Evolutionary conservation across 2,329 filamentous ascomycete genomes (phyloP).

Genomic region (Apiospora aurea): DNA sequence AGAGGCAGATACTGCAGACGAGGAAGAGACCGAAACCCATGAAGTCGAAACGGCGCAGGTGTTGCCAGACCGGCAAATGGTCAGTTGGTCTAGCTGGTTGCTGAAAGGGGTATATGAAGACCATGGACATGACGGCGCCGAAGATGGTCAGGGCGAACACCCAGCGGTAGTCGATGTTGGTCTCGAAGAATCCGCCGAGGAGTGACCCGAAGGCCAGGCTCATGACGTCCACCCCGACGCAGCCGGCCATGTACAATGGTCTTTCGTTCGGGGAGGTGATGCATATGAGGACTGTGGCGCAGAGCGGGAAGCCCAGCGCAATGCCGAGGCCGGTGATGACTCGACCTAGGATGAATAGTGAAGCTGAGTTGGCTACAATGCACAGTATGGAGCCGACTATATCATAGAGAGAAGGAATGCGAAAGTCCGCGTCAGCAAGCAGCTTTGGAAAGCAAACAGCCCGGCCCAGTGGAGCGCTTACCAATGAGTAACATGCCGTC

Average conservation of each 20-base stretch:
- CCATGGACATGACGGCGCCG: constrained; percentile 24
- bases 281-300: constrained; percentile 26
- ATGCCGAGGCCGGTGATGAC: constrained; percentile 26
- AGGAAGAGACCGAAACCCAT: constrained; percentile 24
- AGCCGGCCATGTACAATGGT: constrained; percentile 26
- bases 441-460: too few relatives aligned
- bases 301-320: constrained; percentile 26
- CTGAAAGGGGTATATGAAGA: constrained; percentile 20
- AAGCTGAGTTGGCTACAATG: constrained; percentile 25
- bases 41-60: constrained; percentile 26
- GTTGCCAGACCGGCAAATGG: constrained; percentile 21
- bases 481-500: constrained; percentile 24
- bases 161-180: constrained; percentile 27
- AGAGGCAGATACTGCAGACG: constrained; percentile 23
- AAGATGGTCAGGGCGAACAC: constrained; percentile 27
- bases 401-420: neutral
- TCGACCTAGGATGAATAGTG: constrained; percentile 26
- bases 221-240: constrained; percentile 27
- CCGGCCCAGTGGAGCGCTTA: neutral
- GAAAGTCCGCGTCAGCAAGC: neutral
- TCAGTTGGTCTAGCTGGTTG: constrained; percentile 23
- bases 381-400: constrained; percentile 26
- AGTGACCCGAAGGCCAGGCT: constrained; percentile 27
- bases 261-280: constrained; percentile 27
- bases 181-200: constrained; percentile 26